Base-by-base conservation (phyloP, 2,329 filamentous ascomycete species). In the Exophiala mesophila region DNA sequence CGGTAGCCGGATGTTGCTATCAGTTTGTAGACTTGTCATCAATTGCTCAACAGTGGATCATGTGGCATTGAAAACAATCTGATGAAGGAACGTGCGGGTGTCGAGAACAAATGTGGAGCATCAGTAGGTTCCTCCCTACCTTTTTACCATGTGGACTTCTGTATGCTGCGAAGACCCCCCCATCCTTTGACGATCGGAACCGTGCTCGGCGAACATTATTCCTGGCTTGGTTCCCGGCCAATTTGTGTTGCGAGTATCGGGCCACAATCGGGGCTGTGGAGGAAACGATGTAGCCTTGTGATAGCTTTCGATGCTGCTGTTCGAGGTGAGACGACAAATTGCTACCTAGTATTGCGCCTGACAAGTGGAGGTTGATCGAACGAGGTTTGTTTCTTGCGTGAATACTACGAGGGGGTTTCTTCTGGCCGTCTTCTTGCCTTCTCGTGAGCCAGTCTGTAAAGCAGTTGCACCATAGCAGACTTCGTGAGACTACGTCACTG, bases 141-240 rank as follows among this genome's bases (percentile, higher is more conserved):
- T 26, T 37, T 37, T 21, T 37, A 37, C 20, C 17, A 10, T 37
- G 34, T 37, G 5, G 34, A 28, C 12, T 37, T 24, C 17, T 26
- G 34, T 37, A 26, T 24, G 16, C 21, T 13, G 34, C 20, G 20
- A 37, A 37, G 34, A 37, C n/a, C 20, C 24, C n/a, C 24, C 17
- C 20, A 37, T 13, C 18, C 34, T 24, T 13, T 16, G n/a, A 10
- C 36, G 36, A 26, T 15, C 34, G 5, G 34, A 39, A 29, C 10
- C 36, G n/a, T 2, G 3, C 10, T 29, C 36, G 36, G 36, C 36
- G 36, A 39, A 39, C n/a, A 39, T 39, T 29, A 9, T 18, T 39
- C 23, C 24, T 26, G 21, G 3, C n/a, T n/a, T 39, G 13, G 23
- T 29, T 39, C 17, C 36, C 36, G 36, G 36, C 36, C 23, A 39